Evolutionary conservation across 176 grass and related monocot genomes (phyloP).

Genomic region (Avena atlantica): DNA sequence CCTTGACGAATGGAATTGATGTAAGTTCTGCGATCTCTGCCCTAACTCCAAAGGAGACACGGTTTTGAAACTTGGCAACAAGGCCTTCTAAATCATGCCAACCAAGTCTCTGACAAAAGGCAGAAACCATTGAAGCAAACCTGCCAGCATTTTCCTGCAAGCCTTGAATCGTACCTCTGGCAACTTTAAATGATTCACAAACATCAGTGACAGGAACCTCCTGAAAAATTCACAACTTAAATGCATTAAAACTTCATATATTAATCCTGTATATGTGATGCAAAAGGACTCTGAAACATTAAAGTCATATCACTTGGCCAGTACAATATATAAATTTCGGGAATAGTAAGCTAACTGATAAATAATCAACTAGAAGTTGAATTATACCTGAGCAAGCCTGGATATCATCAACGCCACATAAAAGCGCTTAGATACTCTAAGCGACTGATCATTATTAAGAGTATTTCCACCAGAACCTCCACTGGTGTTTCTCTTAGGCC

Average conservation of each 20-base stretch:
- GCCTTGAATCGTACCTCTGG: slow-evolving; percentile 88
- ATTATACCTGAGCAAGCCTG: slow-evolving; percentile 81
- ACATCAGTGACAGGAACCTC: slow-evolving; percentile 89
- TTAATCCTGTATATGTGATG: slow-evolving; percentile 7
- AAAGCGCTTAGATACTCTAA: slow-evolving; percentile 91
- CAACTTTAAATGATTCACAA: slow-evolving; percentile 94
- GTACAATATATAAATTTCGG: slow-evolving; percentile 11
- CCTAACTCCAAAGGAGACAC: slow-evolving; percentile 96
- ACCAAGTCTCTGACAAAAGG: slow-evolving; percentile 94
- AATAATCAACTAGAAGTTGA: slow-evolving; percentile 10
- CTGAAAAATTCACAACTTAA: slow-evolving; percentile 49
- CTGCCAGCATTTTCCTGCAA: slow-evolving; percentile 99
- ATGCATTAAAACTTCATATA: slow-evolving; percentile 4
- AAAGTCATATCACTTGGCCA: slow-evolving; percentile 24
- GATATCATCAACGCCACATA: slow-evolving; percentile 96
- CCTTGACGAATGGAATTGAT: slow-evolving; percentile 89
- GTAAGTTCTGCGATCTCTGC: slow-evolving; percentile 93
- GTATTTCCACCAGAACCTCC: slow-evolving; percentile 40
- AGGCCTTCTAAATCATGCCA: slow-evolving; percentile 96
- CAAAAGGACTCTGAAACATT: slow-evolving; percentile 3
- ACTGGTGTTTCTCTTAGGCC: slow-evolving; percentile 49
- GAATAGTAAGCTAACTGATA: slow-evolving; percentile 8
- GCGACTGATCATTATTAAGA: slow-evolving; percentile 64
- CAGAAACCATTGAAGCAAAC: slow-evolving; percentile 96
- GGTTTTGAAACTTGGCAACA: slow-evolving; percentile 94